Evolutionary conservation across 345 rosid species (phyloP).

Genomic region (Salix koriyanagi): DNA sequence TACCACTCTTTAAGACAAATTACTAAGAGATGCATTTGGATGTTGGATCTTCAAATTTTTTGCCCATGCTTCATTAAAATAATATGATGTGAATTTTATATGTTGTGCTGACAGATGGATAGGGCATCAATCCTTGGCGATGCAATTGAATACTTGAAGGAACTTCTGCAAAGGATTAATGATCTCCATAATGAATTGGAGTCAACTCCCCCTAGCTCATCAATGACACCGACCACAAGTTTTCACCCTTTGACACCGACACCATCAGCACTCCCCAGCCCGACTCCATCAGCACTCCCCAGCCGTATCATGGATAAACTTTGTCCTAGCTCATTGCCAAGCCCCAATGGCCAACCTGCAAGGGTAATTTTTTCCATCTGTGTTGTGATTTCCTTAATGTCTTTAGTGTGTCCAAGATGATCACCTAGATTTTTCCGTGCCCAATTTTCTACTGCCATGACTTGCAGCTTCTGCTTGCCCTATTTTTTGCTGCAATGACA

Average conservation of each 20-base stretch:
- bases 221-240: constrained; percentile 59
- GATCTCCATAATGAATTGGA: constrained; percentile 90
- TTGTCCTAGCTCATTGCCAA: constrained; percentile 59
- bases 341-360: constrained; percentile 82
- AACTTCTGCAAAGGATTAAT: constrained; percentile 90
- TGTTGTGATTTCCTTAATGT: neutral
- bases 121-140: constrained; percentile 98
- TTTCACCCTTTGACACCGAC: constrained; percentile 87
- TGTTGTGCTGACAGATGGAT: constrained; percentile 68
- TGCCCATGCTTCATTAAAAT: neutral
- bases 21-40: neutral
- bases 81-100: neutral
- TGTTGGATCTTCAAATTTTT: neutral
- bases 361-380: constrained; percentile 42
- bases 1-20: neutral
- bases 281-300: constrained; percentile 71
- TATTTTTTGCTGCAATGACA: neutral
- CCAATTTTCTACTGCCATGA: neutral
- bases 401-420: neutral
- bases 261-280: constrained; percentile 74
- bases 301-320: constrained; percentile 79
- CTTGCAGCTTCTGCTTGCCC: neutral
- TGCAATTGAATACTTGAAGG: constrained; percentile 93
- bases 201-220: constrained; percentile 61
- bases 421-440: neutral